These are phyloP conservation scores for Tripidium arundinaceum DNA, from an alignment of 202 grass and related monocot species.

Conservation along the genomic window DNA sequence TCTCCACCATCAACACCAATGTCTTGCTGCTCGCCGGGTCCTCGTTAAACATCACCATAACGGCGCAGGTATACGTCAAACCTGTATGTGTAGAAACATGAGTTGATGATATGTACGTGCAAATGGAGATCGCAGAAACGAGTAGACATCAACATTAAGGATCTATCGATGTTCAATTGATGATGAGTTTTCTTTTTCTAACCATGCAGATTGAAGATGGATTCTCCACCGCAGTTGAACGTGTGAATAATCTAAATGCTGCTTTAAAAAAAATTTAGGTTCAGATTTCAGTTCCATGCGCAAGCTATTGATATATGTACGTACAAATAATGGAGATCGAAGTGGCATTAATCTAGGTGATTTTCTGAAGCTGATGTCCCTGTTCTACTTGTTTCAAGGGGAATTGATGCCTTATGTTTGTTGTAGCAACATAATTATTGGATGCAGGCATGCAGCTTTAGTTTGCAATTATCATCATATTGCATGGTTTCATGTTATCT, in stretches of 20 bases:
- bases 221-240: background rate
- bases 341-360: background rate
- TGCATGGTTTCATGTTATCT: background rate
- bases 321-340: background rate
- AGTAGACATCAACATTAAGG: background rate
- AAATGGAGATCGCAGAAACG: too few relatives aligned
- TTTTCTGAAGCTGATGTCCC: background rate
- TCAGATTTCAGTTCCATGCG: background rate
- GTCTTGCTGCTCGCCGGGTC: background rate
- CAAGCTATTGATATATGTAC: background rate
- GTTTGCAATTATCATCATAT: background rate
- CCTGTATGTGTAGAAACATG: too few relatives aligned
- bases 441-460: background rate
- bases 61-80: constrained; percentile 8
- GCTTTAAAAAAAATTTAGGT: background rate
- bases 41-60: constrained; percentile 22
- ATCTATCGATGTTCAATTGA: too few relatives aligned
- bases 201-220: constrained; percentile 17
- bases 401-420: background rate
- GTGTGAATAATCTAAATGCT: constrained; percentile 21
- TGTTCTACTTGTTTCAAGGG: background rate
- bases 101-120: too few relatives aligned
- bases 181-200: background rate
- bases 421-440: background rate
- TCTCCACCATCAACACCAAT: constrained; percentile 17